Evolutionary conservation across 192 early-diverging fungal genomes (phyloP).

Genomic region (Backusella tuberculispora): DNA sequence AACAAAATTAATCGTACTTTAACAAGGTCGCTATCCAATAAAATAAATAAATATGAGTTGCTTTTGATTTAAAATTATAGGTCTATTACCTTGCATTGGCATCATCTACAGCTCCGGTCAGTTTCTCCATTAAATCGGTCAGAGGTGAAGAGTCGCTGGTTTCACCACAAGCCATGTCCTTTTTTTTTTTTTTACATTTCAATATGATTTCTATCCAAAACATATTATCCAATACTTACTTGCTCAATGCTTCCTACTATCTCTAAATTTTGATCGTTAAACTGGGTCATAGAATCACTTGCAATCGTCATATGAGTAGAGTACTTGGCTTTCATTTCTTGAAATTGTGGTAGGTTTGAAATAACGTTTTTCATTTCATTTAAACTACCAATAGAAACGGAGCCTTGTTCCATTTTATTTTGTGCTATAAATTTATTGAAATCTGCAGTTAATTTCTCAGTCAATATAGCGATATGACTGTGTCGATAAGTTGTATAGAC

Average conservation of each 20-base stretch:
- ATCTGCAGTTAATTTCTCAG: constrained; percentile 67
- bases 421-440: constrained; percentile 83
- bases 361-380: constrained; percentile 91
- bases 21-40: constrained; percentile 56
- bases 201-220: neutral
- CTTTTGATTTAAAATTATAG: neutral
- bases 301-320: constrained; percentile 87
- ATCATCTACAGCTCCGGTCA: constrained; percentile 80
- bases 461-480: constrained; percentile 81
- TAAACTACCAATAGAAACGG: constrained; percentile 41
- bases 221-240: constrained; percentile 39
- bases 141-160: constrained; percentile 70
- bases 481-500: constrained; percentile 82
- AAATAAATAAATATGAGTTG: neutral
- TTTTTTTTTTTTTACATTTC: neutral
- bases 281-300: constrained; percentile 79
- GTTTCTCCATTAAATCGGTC: constrained; percentile 72
- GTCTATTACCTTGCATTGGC: constrained; percentile 54
- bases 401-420: constrained; percentile 63
- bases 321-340: constrained; percentile 82
- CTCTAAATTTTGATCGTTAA: constrained; percentile 70
- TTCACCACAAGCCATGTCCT: constrained; percentile 81
- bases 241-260: constrained; percentile 79
- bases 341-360: constrained; percentile 83
- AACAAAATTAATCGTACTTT: constrained; percentile 81